phyloP scores from a whole-genome alignment of 257 asterid genomes.

The Gentiana straminea region DNA sequence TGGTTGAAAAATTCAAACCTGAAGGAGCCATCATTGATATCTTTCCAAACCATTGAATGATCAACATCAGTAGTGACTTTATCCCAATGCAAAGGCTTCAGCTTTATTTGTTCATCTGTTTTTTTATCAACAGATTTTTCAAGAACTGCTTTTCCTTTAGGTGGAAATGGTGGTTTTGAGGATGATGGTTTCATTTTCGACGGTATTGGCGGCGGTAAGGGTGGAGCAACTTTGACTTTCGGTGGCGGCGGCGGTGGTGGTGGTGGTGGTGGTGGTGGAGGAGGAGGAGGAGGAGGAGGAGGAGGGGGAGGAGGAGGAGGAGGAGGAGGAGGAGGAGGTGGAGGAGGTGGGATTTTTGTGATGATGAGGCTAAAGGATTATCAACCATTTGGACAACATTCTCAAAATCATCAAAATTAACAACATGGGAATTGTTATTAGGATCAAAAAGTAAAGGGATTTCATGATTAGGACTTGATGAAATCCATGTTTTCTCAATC shows the following conservation, averaged over 20 bases:
- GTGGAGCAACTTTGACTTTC: conserved; percentile 19
- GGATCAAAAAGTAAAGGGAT: conserved; percentile 42
- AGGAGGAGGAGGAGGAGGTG: not conserved
- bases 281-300: conserved; percentile 21
- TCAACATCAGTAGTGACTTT: conserved; percentile 61
- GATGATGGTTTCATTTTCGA: conserved; percentile 8
- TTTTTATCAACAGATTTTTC: conserved; percentile 15
- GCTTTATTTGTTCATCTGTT: conserved; percentile 27
- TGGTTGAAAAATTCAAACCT: conserved; percentile 23
- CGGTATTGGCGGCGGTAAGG: conserved; percentile 26
- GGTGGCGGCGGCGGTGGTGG: conserved; percentile 10
- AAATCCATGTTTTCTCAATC: conserved; percentile 21
- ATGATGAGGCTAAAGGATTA: conserved; percentile 5
- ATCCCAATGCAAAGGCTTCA: conserved; percentile 91
- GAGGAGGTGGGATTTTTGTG: not conserved
- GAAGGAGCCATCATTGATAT: conserved; percentile 70
- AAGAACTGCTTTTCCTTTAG: conserved; percentile 14
- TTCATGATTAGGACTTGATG: conserved; percentile 35
- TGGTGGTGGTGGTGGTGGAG: conserved; percentile 24
- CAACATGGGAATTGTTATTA: conserved; percentile 3
- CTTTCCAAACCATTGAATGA: conserved; percentile 89
- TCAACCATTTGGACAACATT: conserved; percentile 5
- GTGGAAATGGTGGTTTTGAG: conserved; percentile 38
- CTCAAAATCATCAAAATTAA: conserved; percentile 6
- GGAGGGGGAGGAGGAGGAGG: not conserved